Conservation (phyloP, 306 rosid species). For the Inga laurina region DNA sequence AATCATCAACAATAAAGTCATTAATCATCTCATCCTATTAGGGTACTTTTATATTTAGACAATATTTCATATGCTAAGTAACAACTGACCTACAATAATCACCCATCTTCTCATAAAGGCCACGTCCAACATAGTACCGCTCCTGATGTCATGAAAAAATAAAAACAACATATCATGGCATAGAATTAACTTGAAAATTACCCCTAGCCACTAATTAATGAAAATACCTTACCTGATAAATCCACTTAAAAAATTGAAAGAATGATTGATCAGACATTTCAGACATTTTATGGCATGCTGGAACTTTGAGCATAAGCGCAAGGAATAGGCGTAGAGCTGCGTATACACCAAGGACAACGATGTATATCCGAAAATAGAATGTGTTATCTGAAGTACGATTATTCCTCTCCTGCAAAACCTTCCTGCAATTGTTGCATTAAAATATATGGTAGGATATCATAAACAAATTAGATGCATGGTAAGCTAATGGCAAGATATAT, state of each 20-base stretch:
- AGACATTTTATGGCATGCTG: conserved; percentile 84
- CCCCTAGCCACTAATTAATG: conserved; percentile 1
- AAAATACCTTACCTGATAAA: conserved; percentile 66
- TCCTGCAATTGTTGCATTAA: conserved; percentile 62
- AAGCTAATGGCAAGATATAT: neutral
- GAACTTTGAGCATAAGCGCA: conserved; percentile 71
- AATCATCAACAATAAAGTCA: conserved; percentile 23
- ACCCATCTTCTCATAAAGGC: conserved; percentile 81
- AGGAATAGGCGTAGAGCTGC: conserved; percentile 65
- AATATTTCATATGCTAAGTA: conserved; percentile 10
- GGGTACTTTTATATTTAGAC: conserved; percentile 7
- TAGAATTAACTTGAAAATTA: conserved; percentile 17
- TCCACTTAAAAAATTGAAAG: conserved; percentile 98
- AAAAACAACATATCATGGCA: conserved; percentile 24
- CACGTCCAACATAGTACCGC: conserved; percentile 94
- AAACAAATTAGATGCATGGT: neutral
- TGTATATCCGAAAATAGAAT: conserved; percentile 89
- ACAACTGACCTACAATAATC: conserved; percentile 83
- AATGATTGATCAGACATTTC: conserved; percentile 89
- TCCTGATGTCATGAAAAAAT: conserved; percentile 60
- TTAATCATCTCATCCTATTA: neutral
- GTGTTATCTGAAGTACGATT: conserved; percentile 57
- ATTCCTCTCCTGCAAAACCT: conserved; percentile 87
- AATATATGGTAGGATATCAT: conserved; percentile 13
- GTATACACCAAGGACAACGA: conserved; percentile 84